Percentiles rank a stretch among this genome's conserved stretches.
phyloP scores from a whole-genome alignment of 139 green algal genomes.

The Astrephomene gubernaculifera region DNA sequence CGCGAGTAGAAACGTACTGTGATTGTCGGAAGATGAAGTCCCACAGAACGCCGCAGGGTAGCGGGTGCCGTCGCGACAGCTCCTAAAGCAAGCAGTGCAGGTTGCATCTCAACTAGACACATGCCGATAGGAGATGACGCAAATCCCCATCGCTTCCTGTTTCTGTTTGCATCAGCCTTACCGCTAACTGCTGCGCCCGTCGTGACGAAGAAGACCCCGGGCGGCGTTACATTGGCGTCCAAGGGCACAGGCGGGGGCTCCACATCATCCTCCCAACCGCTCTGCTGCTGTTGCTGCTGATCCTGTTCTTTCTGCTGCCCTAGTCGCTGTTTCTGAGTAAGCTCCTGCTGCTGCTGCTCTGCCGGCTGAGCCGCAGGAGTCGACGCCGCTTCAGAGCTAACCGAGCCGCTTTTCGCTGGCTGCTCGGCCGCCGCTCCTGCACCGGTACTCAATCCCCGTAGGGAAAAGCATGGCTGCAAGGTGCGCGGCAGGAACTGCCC shows the following conservation, averaged over 20 bases:
- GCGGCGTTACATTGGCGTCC: not conserved
- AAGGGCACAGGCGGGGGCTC: constrained; percentile 11
- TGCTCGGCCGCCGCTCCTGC: no score
- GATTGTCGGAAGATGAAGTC: not conserved
- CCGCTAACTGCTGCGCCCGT: not conserved
- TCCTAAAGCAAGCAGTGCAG: not conserved
- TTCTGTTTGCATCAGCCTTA: not conserved
- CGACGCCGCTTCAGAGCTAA: no score
- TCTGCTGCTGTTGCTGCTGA: not conserved
- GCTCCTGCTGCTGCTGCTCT: constrained; percentile 1
- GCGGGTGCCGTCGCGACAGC: not conserved
- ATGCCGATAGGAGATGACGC: not conserved
- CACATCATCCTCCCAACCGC: constrained; percentile 10
- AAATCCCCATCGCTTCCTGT: not conserved
- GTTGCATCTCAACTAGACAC: not conserved
- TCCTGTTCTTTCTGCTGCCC: not conserved
- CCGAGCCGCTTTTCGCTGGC: no score
- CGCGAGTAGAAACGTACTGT: not conserved
- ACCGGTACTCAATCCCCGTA: no score
- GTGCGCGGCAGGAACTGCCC: no score
- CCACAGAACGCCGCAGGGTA: not conserved
- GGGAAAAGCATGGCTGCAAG: no score
- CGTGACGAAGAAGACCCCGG: constrained; percentile 12
- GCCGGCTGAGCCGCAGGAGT: no score
- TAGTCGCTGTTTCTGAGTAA: not conserved